phyloP scores from a whole-genome alignment of 176 grass and related monocot species.

The Saccharum officinarum region DNA sequence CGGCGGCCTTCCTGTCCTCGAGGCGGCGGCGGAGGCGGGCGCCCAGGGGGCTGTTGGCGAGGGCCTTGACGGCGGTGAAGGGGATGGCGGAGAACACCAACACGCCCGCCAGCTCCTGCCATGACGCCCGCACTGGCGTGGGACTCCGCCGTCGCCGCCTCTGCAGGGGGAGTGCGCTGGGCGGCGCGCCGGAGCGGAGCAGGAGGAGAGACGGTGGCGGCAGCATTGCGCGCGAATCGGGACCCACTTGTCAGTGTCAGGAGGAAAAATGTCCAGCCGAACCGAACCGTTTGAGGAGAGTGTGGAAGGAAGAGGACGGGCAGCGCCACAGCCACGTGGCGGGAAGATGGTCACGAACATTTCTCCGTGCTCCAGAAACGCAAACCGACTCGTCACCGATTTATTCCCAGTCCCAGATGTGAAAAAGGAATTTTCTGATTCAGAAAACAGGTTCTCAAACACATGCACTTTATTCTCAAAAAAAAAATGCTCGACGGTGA shows the following conservation, averaged over 20 bases:
- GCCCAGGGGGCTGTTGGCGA: constrained; percentile 77
- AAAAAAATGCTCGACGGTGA: too few relatives aligned
- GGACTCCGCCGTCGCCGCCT: neutral
- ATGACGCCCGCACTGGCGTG: constrained; percentile 31
- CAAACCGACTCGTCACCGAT: too few relatives aligned
- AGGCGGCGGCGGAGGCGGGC: constrained; percentile 62
- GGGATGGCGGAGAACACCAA: constrained; percentile 86
- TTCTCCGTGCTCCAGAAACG: neutral
- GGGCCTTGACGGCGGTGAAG: constrained; percentile 88
- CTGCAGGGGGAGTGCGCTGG: neutral
- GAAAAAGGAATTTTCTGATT: too few relatives aligned
- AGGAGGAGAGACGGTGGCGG: neutral
- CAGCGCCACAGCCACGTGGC: neutral
- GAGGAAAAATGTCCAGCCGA: neutral
- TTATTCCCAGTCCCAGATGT: too few relatives aligned
- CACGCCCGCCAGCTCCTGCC: constrained; percentile 88
- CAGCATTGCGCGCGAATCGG: neutral
- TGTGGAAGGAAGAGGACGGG: neutral
- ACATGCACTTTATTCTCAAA: too few relatives aligned
- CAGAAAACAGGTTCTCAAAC: too few relatives aligned
- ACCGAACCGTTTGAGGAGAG: neutral
- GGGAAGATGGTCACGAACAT: neutral
- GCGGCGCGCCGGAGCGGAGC: neutral
- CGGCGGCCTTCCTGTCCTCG: constrained; percentile 58
- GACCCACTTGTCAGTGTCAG: neutral